Evolutionary conservation across 306 rosid species (phyloP).

Genomic region (Malus asiatica): DNA sequence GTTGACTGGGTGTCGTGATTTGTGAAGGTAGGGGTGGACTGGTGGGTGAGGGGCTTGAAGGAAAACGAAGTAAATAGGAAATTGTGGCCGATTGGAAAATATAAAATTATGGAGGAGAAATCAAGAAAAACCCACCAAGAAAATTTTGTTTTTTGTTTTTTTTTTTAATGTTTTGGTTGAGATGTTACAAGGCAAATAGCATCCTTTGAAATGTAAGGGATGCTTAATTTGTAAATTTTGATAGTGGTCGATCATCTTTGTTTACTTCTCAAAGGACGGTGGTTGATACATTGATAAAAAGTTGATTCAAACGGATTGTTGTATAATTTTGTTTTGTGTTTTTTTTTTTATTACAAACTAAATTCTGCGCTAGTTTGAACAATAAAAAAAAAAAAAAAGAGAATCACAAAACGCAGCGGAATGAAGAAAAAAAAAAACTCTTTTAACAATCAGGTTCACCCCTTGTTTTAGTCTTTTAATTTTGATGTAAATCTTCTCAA

Average conservation of each 20-base stretch:
- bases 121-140: background rate
- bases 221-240: slow-evolving; percentile 7
- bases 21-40: background rate
- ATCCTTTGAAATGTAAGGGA: background rate
- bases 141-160: slow-evolving; percentile 39
- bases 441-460: too few species aligned
- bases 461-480: background rate
- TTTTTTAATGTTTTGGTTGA: background rate
- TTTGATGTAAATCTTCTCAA: background rate
- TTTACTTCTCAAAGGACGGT: background rate
- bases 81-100: background rate
- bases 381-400: background rate
- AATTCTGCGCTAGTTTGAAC: too few species aligned
- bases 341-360: background rate
- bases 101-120: background rate
- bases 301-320: background rate
- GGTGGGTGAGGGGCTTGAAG: background rate
- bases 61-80: background rate
- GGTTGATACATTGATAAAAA: slow-evolving; percentile 9
- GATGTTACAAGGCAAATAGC: slow-evolving; percentile 8
- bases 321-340: background rate
- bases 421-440: too few species aligned
- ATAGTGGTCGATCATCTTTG: slow-evolving; percentile 5
- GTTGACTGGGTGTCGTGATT: background rate
- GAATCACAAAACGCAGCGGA: too few species aligned